A percentile compares a stretch with the other conserved stretches of the same genome.
These are phyloP conservation scores for Leishmania lainsoni DNA, from an alignment of 208 protist species.

Conservation along the genomic window DNA sequence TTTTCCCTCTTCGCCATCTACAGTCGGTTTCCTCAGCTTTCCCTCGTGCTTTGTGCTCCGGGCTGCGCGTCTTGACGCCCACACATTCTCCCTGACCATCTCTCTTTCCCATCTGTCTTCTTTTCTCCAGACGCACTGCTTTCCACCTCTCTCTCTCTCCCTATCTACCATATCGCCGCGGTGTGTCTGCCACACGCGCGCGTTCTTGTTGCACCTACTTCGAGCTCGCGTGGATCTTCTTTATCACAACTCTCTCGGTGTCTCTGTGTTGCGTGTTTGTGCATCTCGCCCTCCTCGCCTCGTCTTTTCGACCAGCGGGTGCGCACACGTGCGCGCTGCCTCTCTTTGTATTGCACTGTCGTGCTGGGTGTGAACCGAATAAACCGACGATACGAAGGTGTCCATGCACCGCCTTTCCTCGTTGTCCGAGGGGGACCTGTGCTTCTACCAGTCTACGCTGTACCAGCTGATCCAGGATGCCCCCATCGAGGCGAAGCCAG, in stretches of 20 bases:
- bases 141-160: conserved; percentile 15
- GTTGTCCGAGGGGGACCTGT: conserved; percentile 49
- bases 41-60: neutral
- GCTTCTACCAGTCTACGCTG: conserved; percentile 80
- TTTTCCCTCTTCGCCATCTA: neutral
- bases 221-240: neutral
- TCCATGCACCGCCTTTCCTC: conserved; percentile 32
- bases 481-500: conserved; percentile 61
- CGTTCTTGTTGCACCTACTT: neutral
- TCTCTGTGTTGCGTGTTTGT: neutral
- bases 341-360: neutral
- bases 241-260: neutral
- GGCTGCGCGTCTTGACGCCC: neutral
- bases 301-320: neutral
- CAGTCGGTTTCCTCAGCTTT: neutral
- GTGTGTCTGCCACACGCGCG: neutral
- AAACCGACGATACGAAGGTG: neutral
- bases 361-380: too few species aligned
- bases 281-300: neutral
- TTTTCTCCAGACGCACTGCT: neutral
- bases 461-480: conserved; percentile 74
- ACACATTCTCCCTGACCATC: neutral
- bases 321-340: neutral
- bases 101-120: neutral
- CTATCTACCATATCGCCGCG: neutral